Evolutionary conservation across 495 filamentous ascomycete species (phyloP), one percentile per base, ranked within the genome.

Genomic region (Penicillium salamii): DNA sequence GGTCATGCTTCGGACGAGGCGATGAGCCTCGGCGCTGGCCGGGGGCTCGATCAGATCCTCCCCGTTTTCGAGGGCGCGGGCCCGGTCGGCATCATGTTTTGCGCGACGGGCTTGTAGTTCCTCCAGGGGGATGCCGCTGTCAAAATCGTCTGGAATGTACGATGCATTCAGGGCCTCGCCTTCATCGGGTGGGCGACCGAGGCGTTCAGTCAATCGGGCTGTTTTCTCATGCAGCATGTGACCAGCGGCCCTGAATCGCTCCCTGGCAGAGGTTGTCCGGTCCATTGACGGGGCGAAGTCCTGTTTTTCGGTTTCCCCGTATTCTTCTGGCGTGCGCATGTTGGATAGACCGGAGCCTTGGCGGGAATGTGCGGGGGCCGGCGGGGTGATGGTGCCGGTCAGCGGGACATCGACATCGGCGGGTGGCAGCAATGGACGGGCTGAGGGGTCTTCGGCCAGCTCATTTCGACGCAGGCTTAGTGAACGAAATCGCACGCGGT

Each of bases 1-100:
- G 35, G 67, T 71, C 51, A 71, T 65, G n/a, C 57, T 65, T 43
- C 69, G 72, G 26, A 76, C 69, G 3, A 72, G 63, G 28, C 70
- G 69, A 58, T 76, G 70, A 3, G 70, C 72, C 49, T 73, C 72
- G 0, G 69, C 60, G 33, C 65, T 68, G 7, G 69, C 57, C 1
- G 64, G 48, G 3, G 64, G 54, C 37, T 63, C 54, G 14, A 38
- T 32, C 6, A 53, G 43, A 12, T 58, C 32, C n/a, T 63, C 56
- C 7, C 63, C 60, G 0, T 20, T 52, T 21, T 66, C 58, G 24
- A 61, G 24, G 6, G 47, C 32, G 2, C 47, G 54, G 12, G 51
- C 17, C 20, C 42, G 41, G 48, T 66, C 58, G 18, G 61, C 53
- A 31, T 64, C 58, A 13, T 55, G 52, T 0, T 39, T 53, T 4